Evolutionary conservation across 441 rosid species (phyloP).

Genomic region (Pelargonium myrrhifolium): DNA sequence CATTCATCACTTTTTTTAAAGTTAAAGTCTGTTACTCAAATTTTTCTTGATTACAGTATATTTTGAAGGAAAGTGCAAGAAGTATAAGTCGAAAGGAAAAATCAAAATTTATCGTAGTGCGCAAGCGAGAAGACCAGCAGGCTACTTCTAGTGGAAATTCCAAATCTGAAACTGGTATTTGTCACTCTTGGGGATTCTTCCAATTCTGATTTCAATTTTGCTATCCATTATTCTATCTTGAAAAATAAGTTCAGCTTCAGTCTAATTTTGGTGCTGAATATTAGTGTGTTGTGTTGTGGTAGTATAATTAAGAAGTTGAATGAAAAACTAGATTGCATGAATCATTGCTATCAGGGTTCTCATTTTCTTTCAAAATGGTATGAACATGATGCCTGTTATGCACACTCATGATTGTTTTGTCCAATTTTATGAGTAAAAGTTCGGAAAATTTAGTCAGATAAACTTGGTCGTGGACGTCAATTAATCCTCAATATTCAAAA

Average conservation of each 20-base stretch:
- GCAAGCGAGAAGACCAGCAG: conserved; percentile 34
- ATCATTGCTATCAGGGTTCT: not conserved
- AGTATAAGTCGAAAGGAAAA: conserved; percentile 27
- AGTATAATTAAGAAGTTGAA: not conserved
- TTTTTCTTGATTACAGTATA: conserved; percentile 27
- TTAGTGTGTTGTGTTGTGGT: not conserved
- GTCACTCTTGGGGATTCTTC: not conserved
- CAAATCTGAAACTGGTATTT: conserved; percentile 30
- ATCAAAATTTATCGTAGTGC: conserved; percentile 21
- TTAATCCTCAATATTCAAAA: no score
- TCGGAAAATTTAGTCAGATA: no score
- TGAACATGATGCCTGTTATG: not conserved
- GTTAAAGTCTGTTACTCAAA: no score
- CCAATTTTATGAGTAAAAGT: no score
- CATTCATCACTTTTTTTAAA: no score
- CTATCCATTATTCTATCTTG: not conserved
- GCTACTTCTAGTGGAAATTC: conserved; percentile 29
- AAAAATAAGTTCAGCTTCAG: not conserved
- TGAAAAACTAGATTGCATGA: not conserved
- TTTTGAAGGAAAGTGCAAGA: conserved; percentile 35
- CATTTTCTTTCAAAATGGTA: not conserved
- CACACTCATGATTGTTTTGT: not conserved
- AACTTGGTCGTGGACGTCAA: no score
- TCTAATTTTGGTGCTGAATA: not conserved
- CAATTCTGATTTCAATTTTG: not conserved